phyloP scores from a whole-genome alignment of 306 rosid genomes.

The Rosa lucieae region DNA sequence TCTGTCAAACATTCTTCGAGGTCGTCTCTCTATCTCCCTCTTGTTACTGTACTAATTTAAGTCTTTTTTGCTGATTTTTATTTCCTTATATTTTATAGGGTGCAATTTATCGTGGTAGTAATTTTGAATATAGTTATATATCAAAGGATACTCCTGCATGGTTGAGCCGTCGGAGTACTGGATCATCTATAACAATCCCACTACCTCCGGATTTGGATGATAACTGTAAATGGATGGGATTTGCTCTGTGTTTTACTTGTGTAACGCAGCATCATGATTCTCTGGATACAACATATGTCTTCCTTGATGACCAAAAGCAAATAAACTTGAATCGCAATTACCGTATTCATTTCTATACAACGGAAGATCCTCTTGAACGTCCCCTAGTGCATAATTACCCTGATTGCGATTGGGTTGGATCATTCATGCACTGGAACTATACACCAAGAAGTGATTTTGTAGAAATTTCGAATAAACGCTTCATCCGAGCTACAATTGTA shows the following conservation, averaged over 20 bases:
- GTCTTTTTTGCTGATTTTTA: background rate
- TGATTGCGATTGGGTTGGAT: background rate
- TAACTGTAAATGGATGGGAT: conserved; percentile 15
- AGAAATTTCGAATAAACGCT: background rate
- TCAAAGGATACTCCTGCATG: background rate
- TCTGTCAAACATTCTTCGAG: conserved; percentile 9
- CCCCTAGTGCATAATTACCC: background rate
- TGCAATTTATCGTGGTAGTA: too few species aligned
- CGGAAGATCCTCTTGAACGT: background rate
- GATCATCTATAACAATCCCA: conserved; percentile 9
- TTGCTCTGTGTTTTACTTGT: conserved; percentile 17
- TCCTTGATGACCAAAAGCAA: background rate
- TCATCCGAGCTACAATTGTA: background rate
- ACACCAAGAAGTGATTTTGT: background rate
- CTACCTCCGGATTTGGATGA: background rate
- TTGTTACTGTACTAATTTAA: too few species aligned
- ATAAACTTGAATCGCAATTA: background rate
- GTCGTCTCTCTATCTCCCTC: conserved; percentile 1
- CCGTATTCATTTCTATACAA: background rate
- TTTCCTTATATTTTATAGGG: too few species aligned
- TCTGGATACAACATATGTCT: too few species aligned
- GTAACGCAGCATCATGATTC: background rate
- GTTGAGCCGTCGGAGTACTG: background rate
- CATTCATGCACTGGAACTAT: background rate
- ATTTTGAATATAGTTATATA: background rate